A percentile compares a stretch with the other conserved stretches of the same genome.
phyloP scores from a whole-genome alignment of 345 rosid genomes.

The Hibiscus trionum region DNA sequence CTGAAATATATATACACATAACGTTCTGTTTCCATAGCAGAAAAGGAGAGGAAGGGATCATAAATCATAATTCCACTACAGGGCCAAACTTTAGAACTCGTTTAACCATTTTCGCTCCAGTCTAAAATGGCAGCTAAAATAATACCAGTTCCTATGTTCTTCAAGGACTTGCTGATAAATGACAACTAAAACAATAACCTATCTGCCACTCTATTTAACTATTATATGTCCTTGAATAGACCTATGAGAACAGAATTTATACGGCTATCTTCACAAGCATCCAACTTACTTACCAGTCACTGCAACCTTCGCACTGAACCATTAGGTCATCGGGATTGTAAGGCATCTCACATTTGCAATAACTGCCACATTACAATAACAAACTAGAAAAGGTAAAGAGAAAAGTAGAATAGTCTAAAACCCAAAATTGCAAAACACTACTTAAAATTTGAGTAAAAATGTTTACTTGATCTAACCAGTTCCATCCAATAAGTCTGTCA shows the following conservation, averaged over 20 bases:
- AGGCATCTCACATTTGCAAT: constrained; percentile 99
- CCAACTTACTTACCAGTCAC: constrained; percentile 79
- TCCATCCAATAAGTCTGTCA: not conserved
- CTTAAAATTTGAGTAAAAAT: not conserved
- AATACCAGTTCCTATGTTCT: not conserved
- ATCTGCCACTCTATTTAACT: not conserved
- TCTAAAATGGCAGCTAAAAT: not conserved
- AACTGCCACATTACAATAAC: constrained; percentile 37
- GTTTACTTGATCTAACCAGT: not conserved
- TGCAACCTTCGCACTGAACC: constrained; percentile 95
- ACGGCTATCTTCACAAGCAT: not conserved
- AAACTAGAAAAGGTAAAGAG: not conserved
- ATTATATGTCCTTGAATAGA: not conserved
- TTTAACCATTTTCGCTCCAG: not conserved
- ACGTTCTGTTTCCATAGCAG: not conserved
- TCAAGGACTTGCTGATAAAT: not conserved
- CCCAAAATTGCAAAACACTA: not conserved
- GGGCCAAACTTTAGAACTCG: not conserved
- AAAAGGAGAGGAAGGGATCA: not conserved
- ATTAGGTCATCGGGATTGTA: constrained; percentile 94
- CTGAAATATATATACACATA: not conserved
- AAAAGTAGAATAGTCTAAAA: not conserved
- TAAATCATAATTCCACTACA: constrained; percentile 1
- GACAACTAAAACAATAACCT: not conserved
- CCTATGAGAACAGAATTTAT: too few species aligned